phyloP scores from a whole-genome alignment of 1,284 basidiomycete species.

The Malassezia sympodialis region DNA sequence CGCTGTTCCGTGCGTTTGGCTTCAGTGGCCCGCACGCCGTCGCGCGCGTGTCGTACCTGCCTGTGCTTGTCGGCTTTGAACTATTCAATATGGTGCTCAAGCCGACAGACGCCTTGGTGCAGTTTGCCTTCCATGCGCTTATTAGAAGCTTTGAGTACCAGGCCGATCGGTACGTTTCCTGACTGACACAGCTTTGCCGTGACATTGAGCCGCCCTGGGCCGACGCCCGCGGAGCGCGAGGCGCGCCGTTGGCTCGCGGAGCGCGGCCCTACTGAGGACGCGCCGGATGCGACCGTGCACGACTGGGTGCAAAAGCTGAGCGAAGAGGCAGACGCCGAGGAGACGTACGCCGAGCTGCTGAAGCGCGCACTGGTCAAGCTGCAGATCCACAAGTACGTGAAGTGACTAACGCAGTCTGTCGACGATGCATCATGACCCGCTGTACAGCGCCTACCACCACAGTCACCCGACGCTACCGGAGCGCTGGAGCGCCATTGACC shows the following conservation, averaged over 20 bases:
- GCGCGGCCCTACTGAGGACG: not conserved
- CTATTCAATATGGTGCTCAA: conserved; percentile 43
- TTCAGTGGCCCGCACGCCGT: conserved; percentile 52
- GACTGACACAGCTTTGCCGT: conserved; percentile 28
- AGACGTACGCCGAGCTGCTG: conserved; percentile 36
- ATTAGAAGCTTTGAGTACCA: conserved; percentile 42
- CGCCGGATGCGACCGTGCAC: conserved; percentile 2
- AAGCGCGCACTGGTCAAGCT: conserved; percentile 41
- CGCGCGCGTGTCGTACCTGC: conserved; percentile 28
- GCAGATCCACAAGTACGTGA: conserved; percentile 37
- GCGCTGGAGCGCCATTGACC: conserved; percentile 30
- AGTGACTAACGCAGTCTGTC: conserved; percentile 22
- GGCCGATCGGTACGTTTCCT: conserved; percentile 23
- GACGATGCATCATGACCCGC: conserved; percentile 44
- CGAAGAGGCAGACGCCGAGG: conserved; percentile 19
- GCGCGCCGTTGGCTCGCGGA: conserved; percentile 23
- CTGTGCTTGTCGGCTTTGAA: conserved; percentile 42
- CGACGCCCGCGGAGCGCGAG: conserved; percentile 21
- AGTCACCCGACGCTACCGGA: conserved; percentile 42
- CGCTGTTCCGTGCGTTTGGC: conserved; percentile 74
- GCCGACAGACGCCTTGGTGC: conserved; percentile 37
- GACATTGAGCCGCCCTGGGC: conserved; percentile 23
- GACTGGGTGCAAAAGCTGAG: conserved; percentile 7
- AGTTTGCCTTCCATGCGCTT: conserved; percentile 37
- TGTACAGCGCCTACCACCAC: conserved; percentile 44